Evolutionary conservation across 225 moss, liverwort and hornwort species (phyloP), one percentile per base, ranked within the genome.

Genomic region (Lunularia cruciata): DNA sequence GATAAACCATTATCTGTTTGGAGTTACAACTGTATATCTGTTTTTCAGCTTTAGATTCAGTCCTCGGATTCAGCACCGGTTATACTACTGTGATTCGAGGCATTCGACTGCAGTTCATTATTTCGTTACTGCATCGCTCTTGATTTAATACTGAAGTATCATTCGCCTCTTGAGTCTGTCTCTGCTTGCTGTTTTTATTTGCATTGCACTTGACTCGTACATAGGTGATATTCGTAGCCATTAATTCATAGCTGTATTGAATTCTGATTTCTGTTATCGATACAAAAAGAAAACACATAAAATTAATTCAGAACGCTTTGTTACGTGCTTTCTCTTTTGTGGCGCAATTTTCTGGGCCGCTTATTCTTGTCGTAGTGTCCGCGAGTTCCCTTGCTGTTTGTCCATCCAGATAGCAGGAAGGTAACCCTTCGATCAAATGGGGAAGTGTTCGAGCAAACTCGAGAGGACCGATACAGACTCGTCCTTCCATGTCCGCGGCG

Each of bases 361-460:
- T 34, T 49, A 48, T 37, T 11, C 45, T 28, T 15, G 14, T 31
- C 33, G 35, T 46, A 9, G 34, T 20, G 52, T 19, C 40, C 31
- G 25, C 42, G 23, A 65, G 11, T 63, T 40, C 20, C 56, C 9
- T 47, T 33, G 13, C 54, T 25, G 8, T 38, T n/a, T 46, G 54
- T 52, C 18, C 59, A 2, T 69, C 56, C 55, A 45, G 57, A 57
- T 28, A 22, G 25, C 26, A 13, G 0, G 32, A 16, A 33, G 39
- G 38, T 19, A 12, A 23, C 19, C 30, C 54, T 56, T 45, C 37
- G 22, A 30, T 32, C 59, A 35, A 52, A 82, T 82, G 82, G 82
- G 82, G 20, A 82, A 82, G 68, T 82, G 82, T 68, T 82, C 82
- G 32, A 82, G 82, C 62, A 82, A 82, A 54, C 70, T 82, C 65